These are phyloP conservation scores for Oropetium thomaeum DNA, from an alignment of 176 grass and related monocot genomes.

Conservation along the genomic window DNA sequence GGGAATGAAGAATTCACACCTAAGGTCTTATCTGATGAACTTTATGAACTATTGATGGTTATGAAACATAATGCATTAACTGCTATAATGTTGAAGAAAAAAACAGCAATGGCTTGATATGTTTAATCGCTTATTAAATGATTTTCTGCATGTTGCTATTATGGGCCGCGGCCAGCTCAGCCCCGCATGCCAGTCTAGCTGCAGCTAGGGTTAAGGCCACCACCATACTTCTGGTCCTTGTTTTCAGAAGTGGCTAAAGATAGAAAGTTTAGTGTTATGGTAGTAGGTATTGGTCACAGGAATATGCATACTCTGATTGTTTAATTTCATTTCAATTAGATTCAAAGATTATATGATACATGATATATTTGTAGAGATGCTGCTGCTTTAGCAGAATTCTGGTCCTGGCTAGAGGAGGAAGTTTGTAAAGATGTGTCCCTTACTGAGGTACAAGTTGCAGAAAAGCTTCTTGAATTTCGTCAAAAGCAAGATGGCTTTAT, in stretches of 20 bases:
- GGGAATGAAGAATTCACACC: conserved; percentile 80
- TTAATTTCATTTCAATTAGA: conserved; percentile 12
- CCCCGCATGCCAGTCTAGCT: no score
- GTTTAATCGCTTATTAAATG: background rate
- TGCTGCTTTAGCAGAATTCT: conserved; percentile 89
- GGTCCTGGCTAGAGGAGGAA: conserved; percentile 89
- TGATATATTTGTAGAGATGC: conserved; percentile 75
- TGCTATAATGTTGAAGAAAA: background rate
- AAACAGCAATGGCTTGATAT: background rate
- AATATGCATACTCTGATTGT: background rate
- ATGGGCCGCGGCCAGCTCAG: no score
- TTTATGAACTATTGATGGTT: background rate
- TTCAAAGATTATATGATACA: conserved; percentile 2
- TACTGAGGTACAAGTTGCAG: conserved; percentile 82
- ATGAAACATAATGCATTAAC: background rate
- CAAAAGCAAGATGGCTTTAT: conserved; percentile 82
- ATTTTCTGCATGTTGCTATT: background rate
- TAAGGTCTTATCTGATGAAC: conserved; percentile 65
- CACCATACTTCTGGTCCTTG: no score
- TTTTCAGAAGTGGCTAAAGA: no score
- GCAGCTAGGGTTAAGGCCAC: no score
- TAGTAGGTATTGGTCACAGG: background rate
- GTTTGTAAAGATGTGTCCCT: conserved; percentile 41
- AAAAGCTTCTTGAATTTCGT: conserved; percentile 92
- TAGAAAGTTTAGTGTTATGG: background rate